Evolutionary conservation across 2,329 filamentous ascomycete genomes (phyloP), one percentile per base, ranked within the genome.

Genomic region (Cryphonectria radicalis): DNA sequence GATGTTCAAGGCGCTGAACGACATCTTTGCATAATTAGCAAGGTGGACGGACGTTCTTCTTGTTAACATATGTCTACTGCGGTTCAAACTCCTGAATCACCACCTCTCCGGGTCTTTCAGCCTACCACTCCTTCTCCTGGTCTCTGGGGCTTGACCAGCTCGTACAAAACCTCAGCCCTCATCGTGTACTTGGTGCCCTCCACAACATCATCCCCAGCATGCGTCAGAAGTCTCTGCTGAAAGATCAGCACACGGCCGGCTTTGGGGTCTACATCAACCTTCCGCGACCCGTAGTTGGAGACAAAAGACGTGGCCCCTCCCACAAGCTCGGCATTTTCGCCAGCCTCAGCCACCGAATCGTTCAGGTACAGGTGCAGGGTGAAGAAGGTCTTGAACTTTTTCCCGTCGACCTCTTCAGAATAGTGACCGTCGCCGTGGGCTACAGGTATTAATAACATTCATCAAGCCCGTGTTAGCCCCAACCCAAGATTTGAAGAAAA

Each of bases 351-450:
- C 67, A 81, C 80, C 17, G 83, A 85, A 74, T 86, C 84, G 72
- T 87, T 87, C 40, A 87, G 79, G 74, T 87, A 90, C 14, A 90
- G 78, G 62, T 90, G 88, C 5, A 89, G 72, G 0, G 88, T 90
- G 76, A 86, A 88, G 68, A 84, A 82, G 1, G 86, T 87, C 76
- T 80, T 75, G 42, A 83, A 77, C 4, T 77, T 83, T 28, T 78
- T 81, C 10, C 83, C 80, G 68, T 89, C 86, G 0, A 85, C 84
- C 5, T 64, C 73, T 6, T 88, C 90, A 66, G 82, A 82, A 75
- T 92, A 95, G 0, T 82, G 76, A 0, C 87, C 89, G 77, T 95
- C 93, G 74, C 87, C 90, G 77, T 95, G 93, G 4, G 90, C 84
- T 89, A 80, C 68, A 70, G 74, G 71, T 7, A 37, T 11, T 13